Conservation (phyloP, 1,284 basidiomycete genomes). For the Cystobasidium slooffiae region DNA sequence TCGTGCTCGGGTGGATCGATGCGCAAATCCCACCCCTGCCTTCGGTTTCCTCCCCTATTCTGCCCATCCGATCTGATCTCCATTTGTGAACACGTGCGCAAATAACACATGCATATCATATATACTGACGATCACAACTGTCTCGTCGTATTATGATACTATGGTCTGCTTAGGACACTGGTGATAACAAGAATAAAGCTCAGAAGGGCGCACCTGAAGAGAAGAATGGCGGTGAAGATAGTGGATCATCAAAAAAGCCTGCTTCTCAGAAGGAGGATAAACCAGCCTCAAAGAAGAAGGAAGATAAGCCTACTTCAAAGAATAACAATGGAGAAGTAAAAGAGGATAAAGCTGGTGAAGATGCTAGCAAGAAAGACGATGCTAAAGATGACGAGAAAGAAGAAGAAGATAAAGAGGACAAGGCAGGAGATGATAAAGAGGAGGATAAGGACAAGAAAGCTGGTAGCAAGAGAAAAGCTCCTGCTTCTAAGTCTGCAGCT, state of each 20-base stretch:
- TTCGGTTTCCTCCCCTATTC: too few relatives aligned
- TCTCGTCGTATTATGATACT: too few relatives aligned
- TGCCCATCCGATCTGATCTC: too few relatives aligned
- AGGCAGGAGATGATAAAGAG: conserved; percentile 1
- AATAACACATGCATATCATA: too few relatives aligned
- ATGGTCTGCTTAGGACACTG: conserved; percentile 51
- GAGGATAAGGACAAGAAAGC: conserved; percentile 3
- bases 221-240: conserved; percentile 52
- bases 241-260: conserved; percentile 23
- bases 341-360: background rate
- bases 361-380: conserved; percentile 20
- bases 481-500: background rate
- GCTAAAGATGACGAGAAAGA: conserved; percentile 1
- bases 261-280: conserved; percentile 25
- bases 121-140: too few relatives aligned
- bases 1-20: too few relatives aligned
- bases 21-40: too few relatives aligned
- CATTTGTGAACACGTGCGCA: too few relatives aligned
- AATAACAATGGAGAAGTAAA: background rate
- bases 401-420: background rate
- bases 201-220: conserved; percentile 57
- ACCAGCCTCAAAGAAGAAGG: background rate
- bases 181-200: conserved; percentile 59
- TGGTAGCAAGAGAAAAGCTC: conserved; percentile 17
- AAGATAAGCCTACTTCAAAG: conserved; percentile 3